Evolutionary conservation across 805 yeast species (phyloP).

Genomic region (Kluyveromyces wickerhamii): DNA sequence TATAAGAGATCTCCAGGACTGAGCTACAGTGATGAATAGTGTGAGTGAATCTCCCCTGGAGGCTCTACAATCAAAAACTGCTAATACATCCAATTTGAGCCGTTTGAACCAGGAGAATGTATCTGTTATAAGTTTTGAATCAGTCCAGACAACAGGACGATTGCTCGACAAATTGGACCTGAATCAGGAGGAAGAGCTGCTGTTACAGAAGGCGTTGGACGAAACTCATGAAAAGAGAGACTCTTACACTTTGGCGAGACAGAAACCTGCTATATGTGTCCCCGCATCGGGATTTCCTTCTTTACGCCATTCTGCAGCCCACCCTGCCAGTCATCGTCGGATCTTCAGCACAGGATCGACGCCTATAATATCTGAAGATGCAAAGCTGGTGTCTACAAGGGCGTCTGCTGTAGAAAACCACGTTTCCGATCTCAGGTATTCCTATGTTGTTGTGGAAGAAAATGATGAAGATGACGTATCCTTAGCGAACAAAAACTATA

Average conservation of each 20-base stretch:
- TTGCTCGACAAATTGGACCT: constrained; percentile 27
- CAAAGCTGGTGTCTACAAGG: constrained; percentile 4
- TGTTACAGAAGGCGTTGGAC: constrained; percentile 22
- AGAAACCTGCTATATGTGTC: constrained; percentile 18
- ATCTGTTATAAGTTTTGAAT: constrained; percentile 25
- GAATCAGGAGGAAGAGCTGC: constrained; percentile 26
- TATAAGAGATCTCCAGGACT: too few relatives aligned
- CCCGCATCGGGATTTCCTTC: constrained; percentile 31
- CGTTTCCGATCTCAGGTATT: constrained; percentile 23
- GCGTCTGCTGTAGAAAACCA: constrained; percentile 25
- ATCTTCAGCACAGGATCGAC: constrained; percentile 2
- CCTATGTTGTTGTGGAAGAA: constrained; percentile 29
- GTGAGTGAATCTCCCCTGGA: background rate
- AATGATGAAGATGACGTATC: constrained; percentile 10
- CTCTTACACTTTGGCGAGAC: background rate
- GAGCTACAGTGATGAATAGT: background rate
- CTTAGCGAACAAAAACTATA: background rate
- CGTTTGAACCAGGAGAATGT: constrained; percentile 4
- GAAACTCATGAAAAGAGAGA: constrained; percentile 16
- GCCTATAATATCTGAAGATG: constrained; percentile 7
- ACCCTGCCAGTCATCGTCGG: constrained; percentile 1
- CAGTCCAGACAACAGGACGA: constrained; percentile 25
- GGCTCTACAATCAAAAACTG: constrained; percentile 1
- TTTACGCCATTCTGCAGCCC: constrained; percentile 10
- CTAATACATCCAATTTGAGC: background rate